phyloP scores from a whole-genome alignment of 176 grass and related monocot genomes.

The Rhipidocladum racemiflorum region DNA sequence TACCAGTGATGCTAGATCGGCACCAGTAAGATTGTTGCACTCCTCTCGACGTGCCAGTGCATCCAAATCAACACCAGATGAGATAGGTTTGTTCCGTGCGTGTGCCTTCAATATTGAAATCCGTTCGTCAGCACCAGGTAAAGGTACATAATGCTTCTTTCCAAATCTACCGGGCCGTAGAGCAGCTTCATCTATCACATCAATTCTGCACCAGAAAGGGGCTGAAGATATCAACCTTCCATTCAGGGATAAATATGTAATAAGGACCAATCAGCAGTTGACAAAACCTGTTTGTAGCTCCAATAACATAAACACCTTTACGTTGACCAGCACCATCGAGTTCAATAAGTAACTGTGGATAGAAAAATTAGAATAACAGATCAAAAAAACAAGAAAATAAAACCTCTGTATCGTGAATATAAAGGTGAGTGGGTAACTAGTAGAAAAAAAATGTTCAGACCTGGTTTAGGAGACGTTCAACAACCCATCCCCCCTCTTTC shows the following conservation, averaged over 20 bases:
- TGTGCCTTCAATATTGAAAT: conserved; percentile 72
- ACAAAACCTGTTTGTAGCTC: conserved; percentile 88
- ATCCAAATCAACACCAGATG: conserved; percentile 50
- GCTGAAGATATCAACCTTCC: neutral
- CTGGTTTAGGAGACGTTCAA: conserved; percentile 78
- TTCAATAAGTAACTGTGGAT: conserved; percentile 72
- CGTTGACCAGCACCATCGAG: conserved; percentile 81
- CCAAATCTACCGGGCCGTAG: conserved; percentile 83
- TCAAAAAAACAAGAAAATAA: no score
- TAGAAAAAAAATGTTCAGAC: conserved; percentile 34
- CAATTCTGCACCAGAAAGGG: conserved; percentile 44
- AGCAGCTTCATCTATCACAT: conserved; percentile 88
- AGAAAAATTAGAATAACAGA: conserved; percentile 21
- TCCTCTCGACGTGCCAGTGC: conserved; percentile 47
- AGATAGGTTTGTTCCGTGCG: conserved; percentile 58
- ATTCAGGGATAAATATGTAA: neutral
- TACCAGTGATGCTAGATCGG: conserved; percentile 77
- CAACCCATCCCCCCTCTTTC: conserved; percentile 82
- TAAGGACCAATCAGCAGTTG: neutral
- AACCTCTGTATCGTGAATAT: no score
- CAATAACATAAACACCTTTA: conserved; percentile 79
- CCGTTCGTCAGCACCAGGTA: conserved; percentile 63
- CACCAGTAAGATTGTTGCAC: conserved; percentile 72
- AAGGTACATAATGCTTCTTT: conserved; percentile 71
- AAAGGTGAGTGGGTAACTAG: neutral